Percentiles rank a stretch among this genome's conserved stretches.
Evolutionary conservation across 2,329 filamentous ascomycete genomes (phyloP).

Genomic region (Trichophyton equinum): DNA sequence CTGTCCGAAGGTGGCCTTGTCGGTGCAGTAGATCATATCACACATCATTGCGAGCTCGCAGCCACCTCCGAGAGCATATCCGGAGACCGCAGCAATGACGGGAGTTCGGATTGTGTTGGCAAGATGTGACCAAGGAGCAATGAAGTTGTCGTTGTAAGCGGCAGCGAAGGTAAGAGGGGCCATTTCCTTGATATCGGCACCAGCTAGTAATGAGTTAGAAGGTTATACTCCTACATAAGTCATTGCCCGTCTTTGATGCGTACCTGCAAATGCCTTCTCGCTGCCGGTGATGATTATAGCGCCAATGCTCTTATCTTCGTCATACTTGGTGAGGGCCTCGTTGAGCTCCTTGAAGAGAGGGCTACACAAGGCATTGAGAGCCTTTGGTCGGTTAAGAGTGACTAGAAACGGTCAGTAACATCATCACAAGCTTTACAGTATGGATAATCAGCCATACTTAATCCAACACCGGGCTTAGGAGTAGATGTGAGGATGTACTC

Average conservation of each 20-base stretch:
- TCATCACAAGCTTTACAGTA: not conserved
- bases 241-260: not conserved
- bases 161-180: constrained; percentile 75
- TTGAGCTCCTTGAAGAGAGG: constrained; percentile 87
- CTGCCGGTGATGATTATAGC: constrained; percentile 81
- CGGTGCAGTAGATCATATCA: constrained; percentile 84
- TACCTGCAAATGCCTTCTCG: constrained; percentile 69
- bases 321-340: constrained; percentile 57
- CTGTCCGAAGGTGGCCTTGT: constrained; percentile 81
- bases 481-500: constrained; percentile 72
- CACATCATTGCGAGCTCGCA: constrained; percentile 98
- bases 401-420: constrained; percentile 41
- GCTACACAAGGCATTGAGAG: constrained; percentile 84
- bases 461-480: constrained; percentile 77
- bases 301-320: constrained; percentile 54
- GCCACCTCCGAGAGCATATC: constrained; percentile 85
- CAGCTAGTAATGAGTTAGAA: constrained; percentile 40
- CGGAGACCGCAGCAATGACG: constrained; percentile 85
- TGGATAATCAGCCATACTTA: constrained; percentile 47
- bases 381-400: constrained; percentile 85
- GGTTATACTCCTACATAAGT: not conserved
- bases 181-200: constrained; percentile 99
- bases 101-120: constrained; percentile 81
- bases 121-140: constrained; percentile 84
- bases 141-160: constrained; percentile 84